Evolutionary conservation across 257 asterid genomes (phyloP).

Genomic region (Leonotis leonurus): DNA sequence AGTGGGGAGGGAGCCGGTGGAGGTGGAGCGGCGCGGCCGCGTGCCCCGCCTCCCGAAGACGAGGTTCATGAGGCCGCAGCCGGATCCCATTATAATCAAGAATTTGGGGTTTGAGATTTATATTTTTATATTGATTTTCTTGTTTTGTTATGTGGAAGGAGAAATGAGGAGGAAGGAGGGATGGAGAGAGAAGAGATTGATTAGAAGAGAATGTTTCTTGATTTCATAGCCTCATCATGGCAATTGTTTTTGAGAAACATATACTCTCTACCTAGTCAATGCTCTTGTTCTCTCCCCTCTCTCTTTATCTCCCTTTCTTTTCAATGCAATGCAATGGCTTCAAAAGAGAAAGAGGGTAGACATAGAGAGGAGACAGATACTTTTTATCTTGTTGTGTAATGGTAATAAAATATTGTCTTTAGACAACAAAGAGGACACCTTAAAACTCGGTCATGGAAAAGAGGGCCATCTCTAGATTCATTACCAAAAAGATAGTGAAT

Average conservation of each 20-base stretch:
- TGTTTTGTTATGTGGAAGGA: background rate
- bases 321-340: background rate
- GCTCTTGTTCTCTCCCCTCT: slow-evolving; percentile 9
- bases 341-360: background rate
- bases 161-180: background rate
- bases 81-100: slow-evolving; percentile 34
- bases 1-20: slow-evolving; percentile 46
- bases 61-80: slow-evolving; percentile 57
- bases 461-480: slow-evolving; percentile 38
- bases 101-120: background rate
- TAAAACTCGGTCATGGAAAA: slow-evolving; percentile 36
- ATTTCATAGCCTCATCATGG: slow-evolving; percentile 5
- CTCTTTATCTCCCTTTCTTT: background rate
- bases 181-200: background rate
- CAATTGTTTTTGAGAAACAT: slow-evolving; percentile 11
- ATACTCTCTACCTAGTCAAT: background rate
- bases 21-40: slow-evolving; percentile 45
- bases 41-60: slow-evolving; percentile 49
- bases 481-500: background rate
- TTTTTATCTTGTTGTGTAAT: background rate
- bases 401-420: background rate
- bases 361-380: background rate
- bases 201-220: background rate
- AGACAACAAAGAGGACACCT: slow-evolving; percentile 28
- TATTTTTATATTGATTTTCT: background rate